Evolutionary conservation across 306 rosid genomes (phyloP).

Genomic region (Trifolium dubium): DNA sequence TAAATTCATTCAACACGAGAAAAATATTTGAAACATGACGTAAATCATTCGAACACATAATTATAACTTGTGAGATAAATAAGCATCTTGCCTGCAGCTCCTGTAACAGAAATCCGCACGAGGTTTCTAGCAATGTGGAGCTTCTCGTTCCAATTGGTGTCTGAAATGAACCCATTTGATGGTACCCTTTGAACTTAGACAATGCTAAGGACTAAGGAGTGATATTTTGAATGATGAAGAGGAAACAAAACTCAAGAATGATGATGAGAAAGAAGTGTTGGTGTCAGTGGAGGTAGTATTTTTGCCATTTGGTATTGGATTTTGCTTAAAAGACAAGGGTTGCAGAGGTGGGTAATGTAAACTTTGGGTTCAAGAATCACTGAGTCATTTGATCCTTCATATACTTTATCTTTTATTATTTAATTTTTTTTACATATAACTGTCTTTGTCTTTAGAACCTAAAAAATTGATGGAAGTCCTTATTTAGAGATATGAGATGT

Average conservation of each 20-base stretch:
- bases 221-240: slow-evolving; percentile 50
- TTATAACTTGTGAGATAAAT: slow-evolving; percentile 17
- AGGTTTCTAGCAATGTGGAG: slow-evolving; percentile 76
- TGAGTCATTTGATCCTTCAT: slow-evolving; percentile 47
- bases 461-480: slow-evolving; percentile 66
- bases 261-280: slow-evolving; percentile 57
- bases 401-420: slow-evolving; percentile 25
- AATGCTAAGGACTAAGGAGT: slow-evolving; percentile 24
- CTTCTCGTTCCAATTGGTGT: slow-evolving; percentile 78
- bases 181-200: slow-evolving; percentile 45
- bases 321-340: slow-evolving; percentile 95
- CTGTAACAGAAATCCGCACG: slow-evolving; percentile 86
- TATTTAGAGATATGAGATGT: slow-evolving; percentile 53
- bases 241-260: slow-evolving; percentile 36
- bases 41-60: slow-evolving; percentile 17
- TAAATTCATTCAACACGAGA: slow-evolving; percentile 45
- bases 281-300: slow-evolving; percentile 53
- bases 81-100: slow-evolving; percentile 83
- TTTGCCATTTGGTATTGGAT: slow-evolving; percentile 50
- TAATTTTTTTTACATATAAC: slow-evolving; percentile 41
- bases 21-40: slow-evolving; percentile 24
- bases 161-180: slow-evolving; percentile 70
- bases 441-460: slow-evolving; percentile 50
- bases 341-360: slow-evolving; percentile 69
- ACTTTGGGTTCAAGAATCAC: slow-evolving; percentile 87